Conservation (phyloP, 1,284 basidiomycete genomes). For the Cryptococcus sp. region DNA sequence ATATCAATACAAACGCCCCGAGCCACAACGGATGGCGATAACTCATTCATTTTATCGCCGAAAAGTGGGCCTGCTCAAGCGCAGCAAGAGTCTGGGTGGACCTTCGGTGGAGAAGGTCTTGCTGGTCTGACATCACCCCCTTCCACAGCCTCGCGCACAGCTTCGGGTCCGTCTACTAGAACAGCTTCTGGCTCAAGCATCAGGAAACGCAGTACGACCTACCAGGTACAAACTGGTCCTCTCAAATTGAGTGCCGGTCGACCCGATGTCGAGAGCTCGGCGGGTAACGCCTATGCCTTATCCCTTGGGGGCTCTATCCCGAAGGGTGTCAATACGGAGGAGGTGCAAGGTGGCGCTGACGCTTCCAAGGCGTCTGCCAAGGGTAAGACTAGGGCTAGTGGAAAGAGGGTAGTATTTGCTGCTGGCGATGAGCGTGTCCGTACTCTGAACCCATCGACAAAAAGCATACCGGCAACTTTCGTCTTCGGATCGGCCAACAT, state of each 20-base stretch:
- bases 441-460: slow-evolving; percentile 1
- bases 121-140: slow-evolving; percentile 11
- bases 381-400: slow-evolving; percentile 17
- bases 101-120: slow-evolving; percentile 12
- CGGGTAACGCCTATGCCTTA: slow-evolving; percentile 23
- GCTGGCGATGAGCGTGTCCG: slow-evolving; percentile 8
- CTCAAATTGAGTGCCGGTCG: slow-evolving; percentile 15
- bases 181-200: neutral
- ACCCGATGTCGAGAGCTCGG: slow-evolving; percentile 14
- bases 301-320: slow-evolving; percentile 15
- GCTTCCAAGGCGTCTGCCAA: slow-evolving; percentile 1
- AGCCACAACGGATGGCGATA: slow-evolving; percentile 7
- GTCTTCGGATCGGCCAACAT: neutral
- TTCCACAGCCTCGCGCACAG: neutral
- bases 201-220: slow-evolving; percentile 2
- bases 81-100: slow-evolving; percentile 1
- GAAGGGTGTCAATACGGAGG: slow-evolving; percentile 15
- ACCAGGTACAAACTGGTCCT: slow-evolving; percentile 6
- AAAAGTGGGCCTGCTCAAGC: neutral
- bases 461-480: neutral
- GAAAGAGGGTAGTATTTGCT: slow-evolving; percentile 25
- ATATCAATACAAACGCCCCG: slow-evolving; percentile 19
- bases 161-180: slow-evolving; percentile 3
- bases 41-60: slow-evolving; percentile 7
- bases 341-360: slow-evolving; percentile 5